phyloP scores from a whole-genome alignment of 129 eudicot genomes.

The Sambucus nigra region DNA sequence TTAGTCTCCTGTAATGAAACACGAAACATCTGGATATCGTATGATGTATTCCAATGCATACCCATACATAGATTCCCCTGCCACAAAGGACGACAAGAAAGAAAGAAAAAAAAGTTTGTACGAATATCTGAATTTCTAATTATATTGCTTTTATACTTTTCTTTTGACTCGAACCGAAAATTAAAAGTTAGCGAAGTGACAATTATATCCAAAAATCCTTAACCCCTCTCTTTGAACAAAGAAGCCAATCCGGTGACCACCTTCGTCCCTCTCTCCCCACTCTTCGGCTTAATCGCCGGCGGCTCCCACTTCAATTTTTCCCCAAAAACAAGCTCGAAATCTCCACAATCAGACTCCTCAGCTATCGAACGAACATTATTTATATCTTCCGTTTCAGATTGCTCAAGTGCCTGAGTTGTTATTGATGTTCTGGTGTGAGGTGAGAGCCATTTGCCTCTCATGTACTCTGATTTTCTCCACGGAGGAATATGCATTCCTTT shows the following conservation, averaged over 20 bases:
- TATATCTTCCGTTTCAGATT: not conserved
- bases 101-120: not conserved
- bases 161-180: not conserved
- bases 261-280: constrained; percentile 24
- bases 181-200: not conserved
- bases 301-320: constrained; percentile 23
- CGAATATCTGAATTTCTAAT: not conserved
- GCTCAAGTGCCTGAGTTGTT: constrained; percentile 2
- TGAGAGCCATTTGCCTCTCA: constrained; percentile 74
- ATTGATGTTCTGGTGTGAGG: constrained; percentile 33
- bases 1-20: no score
- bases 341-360: constrained; percentile 8
- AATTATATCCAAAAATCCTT: constrained; percentile 14
- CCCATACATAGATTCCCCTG: no score
- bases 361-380: not conserved
- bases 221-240: constrained; percentile 37
- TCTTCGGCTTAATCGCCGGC: constrained; percentile 39
- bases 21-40: no score
- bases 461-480: constrained; percentile 73
- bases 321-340: constrained; percentile 28
- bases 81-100: no score
- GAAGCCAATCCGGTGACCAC: constrained; percentile 51
- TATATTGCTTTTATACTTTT: not conserved
- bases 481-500: constrained; percentile 82
- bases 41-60: no score